These are phyloP conservation scores for Neonothopanus nambi DNA, from an alignment of 1,284 basidiomycete species.

Conservation along the genomic window DNA sequence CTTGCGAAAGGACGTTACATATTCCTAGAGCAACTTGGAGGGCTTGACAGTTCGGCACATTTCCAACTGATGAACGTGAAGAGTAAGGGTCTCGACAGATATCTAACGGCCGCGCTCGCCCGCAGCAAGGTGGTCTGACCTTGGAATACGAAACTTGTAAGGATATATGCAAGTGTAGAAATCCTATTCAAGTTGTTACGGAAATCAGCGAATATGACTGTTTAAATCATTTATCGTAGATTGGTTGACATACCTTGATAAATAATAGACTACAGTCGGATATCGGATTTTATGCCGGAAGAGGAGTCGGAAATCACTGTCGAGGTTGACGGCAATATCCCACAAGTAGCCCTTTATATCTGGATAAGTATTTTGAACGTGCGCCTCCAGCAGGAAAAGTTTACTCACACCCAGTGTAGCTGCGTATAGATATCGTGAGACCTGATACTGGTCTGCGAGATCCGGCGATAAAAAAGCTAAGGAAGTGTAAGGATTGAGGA, in stretches of 20 bases:
- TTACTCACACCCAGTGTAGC: slow-evolving; percentile 1
- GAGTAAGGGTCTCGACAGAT: too few species aligned
- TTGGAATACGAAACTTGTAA: slow-evolving; percentile 1
- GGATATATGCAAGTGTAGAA: slow-evolving; percentile 3
- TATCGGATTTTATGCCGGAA: neutral
- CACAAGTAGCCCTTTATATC: neutral
- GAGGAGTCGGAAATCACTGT: slow-evolving; percentile 1
- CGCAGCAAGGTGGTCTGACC: too few species aligned
- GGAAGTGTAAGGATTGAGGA: slow-evolving; percentile 1
- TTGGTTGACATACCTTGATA: neutral
- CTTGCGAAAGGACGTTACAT: neutral
- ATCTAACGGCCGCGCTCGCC: too few species aligned
- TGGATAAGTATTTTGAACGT: too few species aligned
- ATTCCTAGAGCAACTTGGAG: neutral
- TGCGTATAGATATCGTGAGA: neutral
- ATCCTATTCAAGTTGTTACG: neutral
- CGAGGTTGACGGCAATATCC: slow-evolving; percentile 5
- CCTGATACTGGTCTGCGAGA: neutral
- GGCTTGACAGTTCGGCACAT: neutral
- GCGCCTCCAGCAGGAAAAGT: neutral
- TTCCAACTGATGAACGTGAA: neutral
- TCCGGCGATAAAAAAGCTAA: neutral
- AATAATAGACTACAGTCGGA: slow-evolving; percentile 1
- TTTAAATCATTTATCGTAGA: too few species aligned
- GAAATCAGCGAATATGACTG: too few species aligned